Conservation (phyloP, 2,329 filamentous ascomycete genomes). For the Geoglossum cookeanum region DNA sequence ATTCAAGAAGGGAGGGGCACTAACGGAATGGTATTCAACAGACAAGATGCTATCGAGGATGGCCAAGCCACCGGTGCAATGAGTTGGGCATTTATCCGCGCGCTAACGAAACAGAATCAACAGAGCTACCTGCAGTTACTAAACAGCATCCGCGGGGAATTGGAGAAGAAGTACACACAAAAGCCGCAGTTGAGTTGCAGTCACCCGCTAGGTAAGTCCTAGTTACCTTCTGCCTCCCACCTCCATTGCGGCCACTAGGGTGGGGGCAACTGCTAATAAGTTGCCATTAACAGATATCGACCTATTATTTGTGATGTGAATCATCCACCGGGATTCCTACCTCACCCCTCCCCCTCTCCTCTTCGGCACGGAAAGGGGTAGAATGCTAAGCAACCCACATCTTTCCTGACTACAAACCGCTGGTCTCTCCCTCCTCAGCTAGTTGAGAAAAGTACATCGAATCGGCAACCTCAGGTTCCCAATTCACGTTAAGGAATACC, state of each 20-base stretch:
- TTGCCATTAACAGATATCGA: too few relatives aligned
- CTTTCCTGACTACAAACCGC: too few relatives aligned
- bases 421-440: too few relatives aligned
- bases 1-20: not conserved
- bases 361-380: too few relatives aligned
- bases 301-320: too few relatives aligned
- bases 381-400: too few relatives aligned
- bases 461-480: too few relatives aligned
- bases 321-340: too few relatives aligned
- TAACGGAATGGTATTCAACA: conserved; percentile 19
- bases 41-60: conserved; percentile 74
- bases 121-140: conserved; percentile 92
- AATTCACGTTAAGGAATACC: too few relatives aligned
- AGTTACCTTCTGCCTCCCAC: not conserved
- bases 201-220: conserved; percentile 67
- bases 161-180: conserved; percentile 73
- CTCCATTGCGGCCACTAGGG: not conserved
- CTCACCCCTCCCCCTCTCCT: too few relatives aligned
- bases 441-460: too few relatives aligned
- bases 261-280: not conserved
- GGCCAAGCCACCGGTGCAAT: conserved; percentile 90
- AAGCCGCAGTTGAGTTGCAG: conserved; percentile 94
- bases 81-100: conserved; percentile 90
- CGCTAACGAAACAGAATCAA: conserved; percentile 79
- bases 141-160: conserved; percentile 83